Evolutionary conservation across 345 rosid genomes (phyloP).

Genomic region (Diplotaxis tenuifolia): DNA sequence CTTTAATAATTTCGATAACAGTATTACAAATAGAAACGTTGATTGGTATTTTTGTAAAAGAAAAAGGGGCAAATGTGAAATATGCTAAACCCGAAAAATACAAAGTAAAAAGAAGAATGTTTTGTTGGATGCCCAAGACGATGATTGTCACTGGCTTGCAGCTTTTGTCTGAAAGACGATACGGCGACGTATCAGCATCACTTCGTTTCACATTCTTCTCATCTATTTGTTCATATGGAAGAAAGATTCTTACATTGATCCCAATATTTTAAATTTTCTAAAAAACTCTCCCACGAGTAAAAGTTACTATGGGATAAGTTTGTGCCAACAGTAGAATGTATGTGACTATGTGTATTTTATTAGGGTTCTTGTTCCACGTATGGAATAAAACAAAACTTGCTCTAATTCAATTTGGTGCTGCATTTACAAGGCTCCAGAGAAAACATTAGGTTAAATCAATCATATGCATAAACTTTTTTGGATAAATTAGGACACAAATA

Average conservation of each 20-base stretch:
- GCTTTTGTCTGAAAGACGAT: slow-evolving; percentile 27
- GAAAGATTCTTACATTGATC: slow-evolving; percentile 4
- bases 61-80: slow-evolving; percentile 3
- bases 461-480: slow-evolving; percentile 1
- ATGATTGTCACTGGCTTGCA: slow-evolving; percentile 21
- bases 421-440: slow-evolving; percentile 21
- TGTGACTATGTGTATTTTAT: not conserved
- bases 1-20: not conserved
- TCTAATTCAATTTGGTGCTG: not conserved
- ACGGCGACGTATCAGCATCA: slow-evolving; percentile 15
- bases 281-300: not conserved
- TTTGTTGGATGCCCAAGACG: slow-evolving; percentile 27
- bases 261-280: not conserved
- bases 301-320: not conserved
- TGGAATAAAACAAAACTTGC: not conserved
- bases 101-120: slow-evolving; percentile 31
- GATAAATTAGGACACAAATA: slow-evolving; percentile 5
- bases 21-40: not conserved
- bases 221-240: not conserved
- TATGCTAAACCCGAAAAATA: not conserved
- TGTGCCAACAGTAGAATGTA: not conserved
- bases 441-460: slow-evolving; percentile 3
- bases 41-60: not conserved
- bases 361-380: not conserved
- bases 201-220: not conserved